Conservation (phyloP, 2,329 filamentous ascomycete genomes). For the Penicillium oxalicum region DNA sequence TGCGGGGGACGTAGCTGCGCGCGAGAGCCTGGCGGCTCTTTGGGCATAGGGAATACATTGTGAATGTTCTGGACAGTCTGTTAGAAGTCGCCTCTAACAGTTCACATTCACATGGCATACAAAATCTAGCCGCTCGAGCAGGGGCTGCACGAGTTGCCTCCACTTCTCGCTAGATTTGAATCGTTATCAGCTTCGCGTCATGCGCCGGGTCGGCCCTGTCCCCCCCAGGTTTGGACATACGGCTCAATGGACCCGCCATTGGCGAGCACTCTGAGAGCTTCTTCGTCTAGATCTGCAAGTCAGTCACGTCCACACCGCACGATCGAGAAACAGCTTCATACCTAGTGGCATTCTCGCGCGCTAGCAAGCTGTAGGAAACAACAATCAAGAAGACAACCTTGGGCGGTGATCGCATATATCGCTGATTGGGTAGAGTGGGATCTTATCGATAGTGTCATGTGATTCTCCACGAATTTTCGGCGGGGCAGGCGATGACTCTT, state of each 20-base stretch:
- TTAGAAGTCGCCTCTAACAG: constrained; percentile 2
- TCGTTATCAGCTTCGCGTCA: constrained; percentile 27
- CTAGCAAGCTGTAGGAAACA: constrained; percentile 11
- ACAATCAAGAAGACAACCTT: constrained; percentile 11
- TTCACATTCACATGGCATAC: constrained; percentile 30
- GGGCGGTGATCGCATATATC: constrained; percentile 9
- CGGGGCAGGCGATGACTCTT: constrained; percentile 17
- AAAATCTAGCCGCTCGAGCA: constrained; percentile 64
- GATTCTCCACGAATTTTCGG: constrained; percentile 21
- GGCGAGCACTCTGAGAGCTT: constrained; percentile 51
- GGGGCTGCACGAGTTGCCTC: constrained; percentile 59
- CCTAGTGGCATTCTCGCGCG: constrained; percentile 29
- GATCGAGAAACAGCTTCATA: constrained; percentile 12
- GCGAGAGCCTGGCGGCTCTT: constrained; percentile 38
- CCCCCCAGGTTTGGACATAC: constrained; percentile 36
- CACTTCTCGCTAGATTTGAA: constrained; percentile 55
- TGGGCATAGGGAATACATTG: constrained; percentile 68
- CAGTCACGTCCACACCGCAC: constrained; percentile 1
- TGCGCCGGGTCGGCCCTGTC: constrained; percentile 2
- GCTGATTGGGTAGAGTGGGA: constrained; percentile 14
- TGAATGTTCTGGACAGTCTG: constrained; percentile 59
- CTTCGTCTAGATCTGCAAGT: constrained; percentile 38
- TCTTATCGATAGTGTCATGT: constrained; percentile 21
- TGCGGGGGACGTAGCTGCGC: constrained; percentile 22
- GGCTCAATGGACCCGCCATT: constrained; percentile 54